A percentile compares a stretch with the other conserved stretches of the same genome.
Conservation (phyloP, 208 protist genomes). For the Leishmania mexicana region DNA sequence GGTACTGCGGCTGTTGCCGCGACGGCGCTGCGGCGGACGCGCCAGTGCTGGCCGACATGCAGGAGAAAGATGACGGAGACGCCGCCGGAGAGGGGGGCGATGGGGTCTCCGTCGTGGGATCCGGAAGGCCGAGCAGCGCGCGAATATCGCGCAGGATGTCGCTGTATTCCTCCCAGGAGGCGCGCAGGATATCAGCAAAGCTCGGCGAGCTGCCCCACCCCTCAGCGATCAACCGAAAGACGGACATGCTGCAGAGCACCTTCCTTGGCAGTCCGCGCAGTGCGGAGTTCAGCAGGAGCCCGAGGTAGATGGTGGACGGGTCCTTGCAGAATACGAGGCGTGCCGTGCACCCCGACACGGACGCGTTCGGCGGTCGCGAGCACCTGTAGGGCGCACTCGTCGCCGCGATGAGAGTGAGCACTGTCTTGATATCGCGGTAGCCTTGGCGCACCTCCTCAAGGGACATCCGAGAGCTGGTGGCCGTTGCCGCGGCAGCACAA, state of each 20-base stretch:
- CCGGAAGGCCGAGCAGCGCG: slow-evolving; percentile 8
- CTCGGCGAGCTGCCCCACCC: slow-evolving; percentile 66
- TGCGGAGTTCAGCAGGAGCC: slow-evolving; percentile 67
- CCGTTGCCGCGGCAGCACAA: neutral
- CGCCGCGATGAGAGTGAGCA: slow-evolving; percentile 54
- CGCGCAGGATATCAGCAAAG: slow-evolving; percentile 54
- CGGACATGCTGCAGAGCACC: slow-evolving; percentile 46
- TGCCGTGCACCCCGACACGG: slow-evolving; percentile 47
- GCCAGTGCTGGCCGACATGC: slow-evolving; percentile 2
- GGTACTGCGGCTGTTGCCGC: neutral
- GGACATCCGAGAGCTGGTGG: slow-evolving; percentile 2
- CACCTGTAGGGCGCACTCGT: slow-evolving; percentile 68
- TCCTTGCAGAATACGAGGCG: slow-evolving; percentile 76
- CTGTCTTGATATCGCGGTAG: slow-evolving; percentile 56
- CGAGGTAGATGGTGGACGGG: slow-evolving; percentile 76
- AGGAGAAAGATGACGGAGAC: neutral
- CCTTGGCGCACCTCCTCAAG: slow-evolving; percentile 17
- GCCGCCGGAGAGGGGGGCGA: neutral
- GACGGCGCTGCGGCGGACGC: neutral
- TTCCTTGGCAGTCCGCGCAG: slow-evolving; percentile 43
- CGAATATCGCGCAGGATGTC: slow-evolving; percentile 29
- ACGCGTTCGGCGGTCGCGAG: slow-evolving; percentile 44
- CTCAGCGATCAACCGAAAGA: slow-evolving; percentile 65
- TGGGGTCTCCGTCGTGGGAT: neutral
- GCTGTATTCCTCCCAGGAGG: slow-evolving; percentile 45